phyloP scores from a whole-genome alignment of 139 green algal species.

The Tetratostichococcus sp. region DNA sequence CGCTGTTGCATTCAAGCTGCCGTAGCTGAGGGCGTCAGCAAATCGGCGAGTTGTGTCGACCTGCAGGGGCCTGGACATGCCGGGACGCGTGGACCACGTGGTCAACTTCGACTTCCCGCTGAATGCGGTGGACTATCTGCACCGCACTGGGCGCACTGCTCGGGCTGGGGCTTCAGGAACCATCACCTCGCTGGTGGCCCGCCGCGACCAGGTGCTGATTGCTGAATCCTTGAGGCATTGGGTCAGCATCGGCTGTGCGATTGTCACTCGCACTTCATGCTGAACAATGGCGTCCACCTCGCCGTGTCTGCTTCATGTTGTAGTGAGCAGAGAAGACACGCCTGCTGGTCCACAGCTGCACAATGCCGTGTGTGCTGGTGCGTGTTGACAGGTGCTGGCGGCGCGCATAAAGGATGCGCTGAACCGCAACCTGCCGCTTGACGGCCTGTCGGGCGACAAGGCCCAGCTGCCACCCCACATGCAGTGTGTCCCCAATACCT shows the following conservation, averaged over 20 bases:
- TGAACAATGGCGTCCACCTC: too few relatives aligned
- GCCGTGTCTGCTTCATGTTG: too few relatives aligned
- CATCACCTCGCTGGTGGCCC: conserved; percentile 68
- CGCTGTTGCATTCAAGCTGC: too few relatives aligned
- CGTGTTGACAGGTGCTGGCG: conserved; percentile 43
- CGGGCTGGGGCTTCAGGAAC: conserved; percentile 62
- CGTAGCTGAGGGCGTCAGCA: too few relatives aligned
- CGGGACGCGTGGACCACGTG: conserved; percentile 83
- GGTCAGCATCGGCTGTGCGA: too few relatives aligned
- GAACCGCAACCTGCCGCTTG: conserved; percentile 56
- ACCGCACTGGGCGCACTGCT: conserved; percentile 84
- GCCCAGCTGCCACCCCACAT: conserved; percentile 53
- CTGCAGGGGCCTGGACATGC: conserved; percentile 86
- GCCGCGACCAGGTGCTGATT: conserved; percentile 65
- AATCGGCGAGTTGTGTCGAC: too few relatives aligned
- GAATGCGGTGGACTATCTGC: conserved; percentile 87
- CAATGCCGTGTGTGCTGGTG: background rate
- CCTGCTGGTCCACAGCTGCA: too few relatives aligned
- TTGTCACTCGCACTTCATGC: too few relatives aligned
- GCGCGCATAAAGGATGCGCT: conserved; percentile 73
- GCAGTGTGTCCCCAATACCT: conserved; percentile 9
- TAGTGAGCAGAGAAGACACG: too few relatives aligned
- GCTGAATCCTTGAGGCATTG: too few relatives aligned
- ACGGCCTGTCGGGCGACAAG: conserved; percentile 56
- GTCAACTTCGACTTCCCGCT: conserved; percentile 98